Percentiles rank a stretch among this genome's conserved stretches.
Evolutionary conservation across 2,329 filamentous ascomycete species (phyloP).

Genomic region (Xylaria arbuscula): DNA sequence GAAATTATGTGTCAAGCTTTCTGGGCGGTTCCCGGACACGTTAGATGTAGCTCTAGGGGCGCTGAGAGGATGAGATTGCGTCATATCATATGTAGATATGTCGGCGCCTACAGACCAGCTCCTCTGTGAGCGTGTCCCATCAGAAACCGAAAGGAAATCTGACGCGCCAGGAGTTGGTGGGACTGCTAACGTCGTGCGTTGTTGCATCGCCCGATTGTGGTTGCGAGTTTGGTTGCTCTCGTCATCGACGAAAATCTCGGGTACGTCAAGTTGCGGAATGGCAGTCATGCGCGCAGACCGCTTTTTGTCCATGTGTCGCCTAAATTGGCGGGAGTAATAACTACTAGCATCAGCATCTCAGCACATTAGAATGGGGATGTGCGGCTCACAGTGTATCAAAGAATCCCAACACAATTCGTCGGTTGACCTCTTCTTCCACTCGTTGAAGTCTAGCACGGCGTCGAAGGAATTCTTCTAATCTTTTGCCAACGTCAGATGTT

Average conservation of each 20-base stretch:
- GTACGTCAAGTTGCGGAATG: slow-evolving; percentile 83
- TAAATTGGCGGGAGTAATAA: slow-evolving; percentile 87
- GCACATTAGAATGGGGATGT: neutral
- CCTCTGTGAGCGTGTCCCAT: slow-evolving; percentile 52
- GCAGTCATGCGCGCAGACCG: slow-evolving; percentile 79
- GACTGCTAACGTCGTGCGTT: slow-evolving; percentile 48
- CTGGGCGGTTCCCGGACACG: slow-evolving; percentile 56
- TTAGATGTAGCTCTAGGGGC: slow-evolving; percentile 61
- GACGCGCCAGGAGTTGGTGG: slow-evolving; percentile 42
- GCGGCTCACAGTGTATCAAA: slow-evolving; percentile 83
- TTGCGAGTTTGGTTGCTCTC: slow-evolving; percentile 63
- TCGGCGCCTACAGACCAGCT: slow-evolving; percentile 60
- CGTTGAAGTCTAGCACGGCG: slow-evolving; percentile 90
- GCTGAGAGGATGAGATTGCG: slow-evolving; percentile 63
- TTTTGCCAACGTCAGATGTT: slow-evolving; percentile 50
- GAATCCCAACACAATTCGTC: slow-evolving; percentile 91
- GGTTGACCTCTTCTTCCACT: slow-evolving; percentile 92
- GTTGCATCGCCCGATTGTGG: slow-evolving; percentile 40
- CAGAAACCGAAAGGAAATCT: slow-evolving; percentile 53
- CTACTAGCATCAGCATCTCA: slow-evolving; percentile 53
- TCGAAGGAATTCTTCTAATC: slow-evolving; percentile 92
- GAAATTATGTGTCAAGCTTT: slow-evolving; percentile 68
- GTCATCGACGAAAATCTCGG: slow-evolving; percentile 90
- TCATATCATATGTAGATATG: slow-evolving; percentile 57
- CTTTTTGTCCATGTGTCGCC: slow-evolving; percentile 77